These are phyloP conservation scores for Elaeagnus macrophylla DNA, from an alignment of 306 rosid species.

Conservation along the genomic window DNA sequence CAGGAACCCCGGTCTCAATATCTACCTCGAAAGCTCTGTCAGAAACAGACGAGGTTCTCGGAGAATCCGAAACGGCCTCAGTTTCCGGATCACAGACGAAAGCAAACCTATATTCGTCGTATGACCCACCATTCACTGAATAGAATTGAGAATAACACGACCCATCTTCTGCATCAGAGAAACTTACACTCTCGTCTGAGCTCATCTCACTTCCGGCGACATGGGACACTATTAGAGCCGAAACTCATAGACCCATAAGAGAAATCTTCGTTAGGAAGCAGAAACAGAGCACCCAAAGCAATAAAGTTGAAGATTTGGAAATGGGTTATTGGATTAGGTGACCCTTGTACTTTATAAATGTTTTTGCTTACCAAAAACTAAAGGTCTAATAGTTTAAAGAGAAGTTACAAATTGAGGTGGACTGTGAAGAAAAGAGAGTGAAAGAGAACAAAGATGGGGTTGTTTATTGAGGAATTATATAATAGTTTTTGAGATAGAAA, in stretches of 20 bases:
- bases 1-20: slow-evolving; percentile 47
- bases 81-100: slow-evolving; percentile 47
- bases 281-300: background rate
- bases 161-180: slow-evolving; percentile 86
- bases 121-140: slow-evolving; percentile 81
- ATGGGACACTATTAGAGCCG: slow-evolving; percentile 39
- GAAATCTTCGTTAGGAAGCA: slow-evolving; percentile 6
- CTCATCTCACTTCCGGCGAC: slow-evolving; percentile 50
- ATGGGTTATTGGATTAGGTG: too few relatives aligned
- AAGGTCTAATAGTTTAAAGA: too few relatives aligned
- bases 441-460: too few relatives aligned
- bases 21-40: slow-evolving; percentile 61
- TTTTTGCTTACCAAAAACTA: too few relatives aligned
- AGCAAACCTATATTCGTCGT: slow-evolving; percentile 62
- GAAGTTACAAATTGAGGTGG: too few relatives aligned
- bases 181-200: slow-evolving; percentile 51
- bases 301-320: too few relatives aligned
- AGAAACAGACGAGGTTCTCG: slow-evolving; percentile 61
- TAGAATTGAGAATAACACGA: slow-evolving; percentile 80
- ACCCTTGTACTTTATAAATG: too few relatives aligned
- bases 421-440: too few relatives aligned
- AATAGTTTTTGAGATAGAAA: too few relatives aligned
- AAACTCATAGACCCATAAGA: slow-evolving; percentile 36
- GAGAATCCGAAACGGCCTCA: slow-evolving; percentile 36
- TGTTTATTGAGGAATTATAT: too few relatives aligned